Evolutionary conservation across 345 rosid genomes (phyloP), one percentile per base, ranked within the genome.

Genomic region (Corymbia maculata): DNA sequence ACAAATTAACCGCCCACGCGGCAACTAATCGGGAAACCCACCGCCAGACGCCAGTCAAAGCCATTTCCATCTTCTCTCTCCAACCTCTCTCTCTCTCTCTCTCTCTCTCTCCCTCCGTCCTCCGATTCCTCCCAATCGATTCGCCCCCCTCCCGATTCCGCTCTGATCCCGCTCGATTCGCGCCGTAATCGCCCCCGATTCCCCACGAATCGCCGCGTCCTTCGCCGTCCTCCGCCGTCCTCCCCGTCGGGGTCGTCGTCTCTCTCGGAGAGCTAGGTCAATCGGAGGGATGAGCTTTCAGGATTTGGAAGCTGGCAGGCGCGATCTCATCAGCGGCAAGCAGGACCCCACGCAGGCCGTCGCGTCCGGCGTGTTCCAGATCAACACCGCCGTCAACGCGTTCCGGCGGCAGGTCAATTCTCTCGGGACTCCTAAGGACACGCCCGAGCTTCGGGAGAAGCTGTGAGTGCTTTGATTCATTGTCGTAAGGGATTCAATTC

Each of bases 361-460:
- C 52, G 85, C 89, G 80, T 75, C 90, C 9, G 88, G 88, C 57
- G 85, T 86, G 44, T 89, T 86, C 88, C 90, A 86, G 90, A 86
- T 89, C 88, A 86, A 80, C 88, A 86, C 90, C 51, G 90, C 91
- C 86, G 91, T 89, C 89, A 52, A 32, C 75, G 85, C 89, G 19
- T 87, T 87, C 75, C 89, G 88, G 53, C 91, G 89, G 36, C 91
- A 87, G 21, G 89, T 85, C 87, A 87, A 87, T 61, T 32, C 89
- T 30, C 87, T 89, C 45, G 91, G 89, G 13, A 87, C 89, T 75
- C 86, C 86, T 51, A 87, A 89, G 89, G 91, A 89, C 85, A 87
- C 89, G 22, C 66, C 89, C 44, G 89, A 89, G 52, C 89, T 85
- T 52, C 91, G 91, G 28, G 87, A 89, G 52, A 89, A 89, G 91